phyloP scores from a whole-genome alignment of 164 flowering plant genomes.

The Houttuynia cordata region DNA sequence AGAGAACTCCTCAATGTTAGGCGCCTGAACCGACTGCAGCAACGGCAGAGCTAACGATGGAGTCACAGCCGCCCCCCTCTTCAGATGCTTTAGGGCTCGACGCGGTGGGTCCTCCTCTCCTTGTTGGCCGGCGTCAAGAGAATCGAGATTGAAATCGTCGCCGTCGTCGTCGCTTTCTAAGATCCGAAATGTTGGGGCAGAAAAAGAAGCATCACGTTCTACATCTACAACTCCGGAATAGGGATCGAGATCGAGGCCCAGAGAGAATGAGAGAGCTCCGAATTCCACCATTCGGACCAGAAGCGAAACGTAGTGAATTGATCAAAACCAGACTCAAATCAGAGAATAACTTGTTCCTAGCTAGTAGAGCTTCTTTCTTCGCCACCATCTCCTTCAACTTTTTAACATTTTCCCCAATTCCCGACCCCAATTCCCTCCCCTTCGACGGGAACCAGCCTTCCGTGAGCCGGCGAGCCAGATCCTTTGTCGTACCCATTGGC shows the following conservation, averaged over 20 bases:
- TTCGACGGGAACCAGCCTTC: conserved; percentile 71
- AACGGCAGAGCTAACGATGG: not conserved
- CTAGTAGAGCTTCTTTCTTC: conserved; percentile 63
- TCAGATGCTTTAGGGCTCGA: conserved; percentile 35
- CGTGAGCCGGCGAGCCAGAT: conserved; percentile 55
- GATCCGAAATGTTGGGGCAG: not conserved
- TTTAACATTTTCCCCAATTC: conserved; percentile 67
- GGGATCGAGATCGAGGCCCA: conserved; percentile 59
- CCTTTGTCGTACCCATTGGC: no score
- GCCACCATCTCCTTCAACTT: conserved; percentile 76
- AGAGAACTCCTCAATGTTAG: conserved; percentile 73
- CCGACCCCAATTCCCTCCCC: conserved; percentile 45
- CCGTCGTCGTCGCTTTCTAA: not conserved
- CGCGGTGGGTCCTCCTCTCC: conserved; percentile 20
- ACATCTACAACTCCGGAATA: conserved; percentile 13
- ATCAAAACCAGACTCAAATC: no score
- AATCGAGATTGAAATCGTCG: not conserved
- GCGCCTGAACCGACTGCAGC: conserved; percentile 53
- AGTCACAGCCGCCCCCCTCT: conserved; percentile 19
- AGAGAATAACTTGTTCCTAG: conserved; percentile 5
- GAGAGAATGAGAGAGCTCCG: conserved; percentile 70
- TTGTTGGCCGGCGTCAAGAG: conserved; percentile 2
- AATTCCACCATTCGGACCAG: conserved; percentile 34
- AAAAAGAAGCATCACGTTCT: not conserved
- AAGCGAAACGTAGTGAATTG: not conserved